These are phyloP conservation scores for Ophiostoma perfectum DNA, from an alignment of 2,329 filamentous ascomycete species.

Conservation along the genomic window DNA sequence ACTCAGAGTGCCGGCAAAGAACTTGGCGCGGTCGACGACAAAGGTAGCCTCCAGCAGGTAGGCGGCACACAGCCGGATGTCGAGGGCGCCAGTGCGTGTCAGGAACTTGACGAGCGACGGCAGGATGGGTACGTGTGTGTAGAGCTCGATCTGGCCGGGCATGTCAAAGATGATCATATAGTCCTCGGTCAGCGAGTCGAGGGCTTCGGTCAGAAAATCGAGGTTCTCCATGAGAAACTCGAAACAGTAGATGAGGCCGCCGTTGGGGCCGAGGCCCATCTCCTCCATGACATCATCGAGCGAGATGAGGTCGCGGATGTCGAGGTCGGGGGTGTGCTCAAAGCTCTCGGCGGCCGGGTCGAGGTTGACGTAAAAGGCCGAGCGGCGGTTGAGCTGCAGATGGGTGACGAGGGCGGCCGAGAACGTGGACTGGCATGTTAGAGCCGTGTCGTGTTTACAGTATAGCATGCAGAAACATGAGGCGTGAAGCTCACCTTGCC, in stretches of 20 bases:
- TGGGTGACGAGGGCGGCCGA: slow-evolving; percentile 91
- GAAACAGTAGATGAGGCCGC: slow-evolving; percentile 92
- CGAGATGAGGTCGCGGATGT: slow-evolving; percentile 91
- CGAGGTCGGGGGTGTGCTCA: slow-evolving; percentile 83
- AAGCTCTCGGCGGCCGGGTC: slow-evolving; percentile 94
- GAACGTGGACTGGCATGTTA: slow-evolving; percentile 68
- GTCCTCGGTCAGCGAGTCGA: slow-evolving; percentile 84
- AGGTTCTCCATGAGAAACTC: slow-evolving; percentile 93
- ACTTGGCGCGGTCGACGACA: slow-evolving; percentile 91
- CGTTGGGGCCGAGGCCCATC: slow-evolving; percentile 82
- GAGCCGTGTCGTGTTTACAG: neutral
- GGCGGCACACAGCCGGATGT: slow-evolving; percentile 85
- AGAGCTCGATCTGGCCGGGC: slow-evolving; percentile 97
- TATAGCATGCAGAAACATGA: neutral
- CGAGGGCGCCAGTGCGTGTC: slow-evolving; percentile 70
- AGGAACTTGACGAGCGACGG: slow-evolving; percentile 78
- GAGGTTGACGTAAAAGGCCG: slow-evolving; percentile 96
- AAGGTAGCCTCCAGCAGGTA: slow-evolving; percentile 96
- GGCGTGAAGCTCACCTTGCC: slow-evolving; percentile 61
- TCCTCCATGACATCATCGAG: slow-evolving; percentile 97
- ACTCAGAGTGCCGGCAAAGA: slow-evolving; percentile 90
- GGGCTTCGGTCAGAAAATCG: slow-evolving; percentile 79
- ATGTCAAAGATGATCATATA: slow-evolving; percentile 98
- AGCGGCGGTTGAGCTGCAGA: slow-evolving; percentile 82
- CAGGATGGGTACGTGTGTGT: slow-evolving; percentile 91